Evolutionary conservation across 2,329 filamentous ascomycete genomes (phyloP).

Genomic region (Calonectria pseudoturangicola): DNA sequence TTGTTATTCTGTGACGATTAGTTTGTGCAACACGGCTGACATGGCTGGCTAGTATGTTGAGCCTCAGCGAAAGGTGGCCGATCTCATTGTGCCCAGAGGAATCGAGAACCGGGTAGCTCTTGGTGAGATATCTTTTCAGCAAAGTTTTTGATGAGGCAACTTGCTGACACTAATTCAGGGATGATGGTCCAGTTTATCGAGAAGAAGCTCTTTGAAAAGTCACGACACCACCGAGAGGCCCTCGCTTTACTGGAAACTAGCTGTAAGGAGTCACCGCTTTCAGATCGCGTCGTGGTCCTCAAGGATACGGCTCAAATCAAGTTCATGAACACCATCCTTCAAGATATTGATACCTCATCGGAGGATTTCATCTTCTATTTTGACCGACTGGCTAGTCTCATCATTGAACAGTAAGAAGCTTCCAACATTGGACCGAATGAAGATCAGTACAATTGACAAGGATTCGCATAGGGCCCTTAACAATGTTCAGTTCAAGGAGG

Average conservation of each 20-base stretch:
- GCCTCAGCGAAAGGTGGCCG: conserved; percentile 92
- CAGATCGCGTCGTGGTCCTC: conserved; percentile 83
- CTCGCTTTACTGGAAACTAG: conserved; percentile 85
- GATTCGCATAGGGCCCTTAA: conserved; percentile 78
- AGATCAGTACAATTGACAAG: conserved; percentile 26
- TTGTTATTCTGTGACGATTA: neutral
- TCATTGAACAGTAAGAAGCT: conserved; percentile 82
- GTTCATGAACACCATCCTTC: conserved; percentile 93
- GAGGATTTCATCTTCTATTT: conserved; percentile 99
- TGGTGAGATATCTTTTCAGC: conserved; percentile 65
- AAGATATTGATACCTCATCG: conserved; percentile 84
- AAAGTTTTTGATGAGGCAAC: neutral
- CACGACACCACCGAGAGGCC: conserved; percentile 85
- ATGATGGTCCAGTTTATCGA: conserved; percentile 97
- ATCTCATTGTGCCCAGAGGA: conserved; percentile 95
- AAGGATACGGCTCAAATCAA: conserved; percentile 86
- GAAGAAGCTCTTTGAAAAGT: conserved; percentile 90
- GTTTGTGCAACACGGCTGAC: conserved; percentile 39
- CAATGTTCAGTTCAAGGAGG: conserved; percentile 81
- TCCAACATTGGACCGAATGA: neutral
- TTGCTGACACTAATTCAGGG: conserved; percentile 65
- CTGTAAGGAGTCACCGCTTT: conserved; percentile 82
- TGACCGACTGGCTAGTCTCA: conserved; percentile 87
- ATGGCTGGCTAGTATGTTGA: conserved; percentile 81
- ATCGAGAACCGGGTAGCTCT: conserved; percentile 97